Percentiles rank a stretch among this genome's conserved stretches.
Conservation (phyloP, 1,139 yeast genomes). For the Debaryomycetaceae sp. region DNA sequence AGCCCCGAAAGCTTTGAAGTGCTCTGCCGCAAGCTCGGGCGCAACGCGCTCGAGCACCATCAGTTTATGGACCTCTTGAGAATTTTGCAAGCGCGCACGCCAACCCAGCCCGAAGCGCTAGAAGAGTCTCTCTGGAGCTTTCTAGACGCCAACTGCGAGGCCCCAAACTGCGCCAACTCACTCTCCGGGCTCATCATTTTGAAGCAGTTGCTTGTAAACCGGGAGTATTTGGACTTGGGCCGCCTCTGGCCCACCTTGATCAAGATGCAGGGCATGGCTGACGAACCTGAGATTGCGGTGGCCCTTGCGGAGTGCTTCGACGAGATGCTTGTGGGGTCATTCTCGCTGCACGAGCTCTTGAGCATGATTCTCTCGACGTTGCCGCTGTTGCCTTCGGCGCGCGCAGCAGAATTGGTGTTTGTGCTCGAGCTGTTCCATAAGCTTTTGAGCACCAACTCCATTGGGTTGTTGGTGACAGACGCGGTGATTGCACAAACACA, state of each 20-base stretch:
- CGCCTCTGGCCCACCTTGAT: conserved; percentile 18
- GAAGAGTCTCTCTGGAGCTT: conserved; percentile 27
- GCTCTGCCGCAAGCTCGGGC: conserved; percentile 16
- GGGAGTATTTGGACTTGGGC: conserved; percentile 16
- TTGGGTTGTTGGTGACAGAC: conserved; percentile 17
- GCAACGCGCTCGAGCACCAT: conserved; percentile 11
- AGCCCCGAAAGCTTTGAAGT: conserved; percentile 16
- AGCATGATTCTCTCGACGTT: conserved; percentile 13
- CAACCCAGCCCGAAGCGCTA: conserved; percentile 12
- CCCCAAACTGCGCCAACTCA: conserved; percentile 11
- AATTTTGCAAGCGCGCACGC: conserved; percentile 18
- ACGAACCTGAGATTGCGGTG: conserved; percentile 17
- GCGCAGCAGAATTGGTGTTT: conserved; percentile 14
- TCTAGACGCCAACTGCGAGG: conserved; percentile 13
- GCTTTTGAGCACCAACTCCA: conserved; percentile 17
- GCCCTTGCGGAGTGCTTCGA: conserved; percentile 28
- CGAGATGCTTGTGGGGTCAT: conserved; percentile 27
- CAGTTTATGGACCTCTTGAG: conserved; percentile 19
- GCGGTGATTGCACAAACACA: conserved; percentile 25
- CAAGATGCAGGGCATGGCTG: conserved; percentile 9
- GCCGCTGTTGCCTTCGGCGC: no score
- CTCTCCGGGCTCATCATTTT: conserved; percentile 30
- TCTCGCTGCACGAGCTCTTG: conserved; percentile 19
- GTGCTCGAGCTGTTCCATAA: conserved; percentile 21
- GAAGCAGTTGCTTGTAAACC: conserved; percentile 32